Conservation (phyloP, 2,329 filamentous ascomycete genomes). For the Trichoderma pleuroti region DNA sequence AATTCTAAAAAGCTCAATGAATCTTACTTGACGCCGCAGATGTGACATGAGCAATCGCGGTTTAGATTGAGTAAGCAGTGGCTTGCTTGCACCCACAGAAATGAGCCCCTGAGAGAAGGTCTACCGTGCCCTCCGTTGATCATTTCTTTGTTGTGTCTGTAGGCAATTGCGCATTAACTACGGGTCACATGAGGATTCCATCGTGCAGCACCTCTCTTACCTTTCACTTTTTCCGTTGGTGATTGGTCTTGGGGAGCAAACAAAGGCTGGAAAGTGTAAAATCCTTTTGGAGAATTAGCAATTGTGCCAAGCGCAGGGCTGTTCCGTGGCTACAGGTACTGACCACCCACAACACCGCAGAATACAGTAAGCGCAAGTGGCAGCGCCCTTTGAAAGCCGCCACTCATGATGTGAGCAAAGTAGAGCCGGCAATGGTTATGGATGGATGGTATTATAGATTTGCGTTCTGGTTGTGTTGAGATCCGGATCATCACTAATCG, state of each 20-base stretch:
- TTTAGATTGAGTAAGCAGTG: not conserved
- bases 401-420: constrained; percentile 28
- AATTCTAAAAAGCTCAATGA: not conserved
- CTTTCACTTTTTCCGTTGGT: constrained; percentile 16
- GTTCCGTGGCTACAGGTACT: constrained; percentile 12
- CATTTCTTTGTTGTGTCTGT: not conserved
- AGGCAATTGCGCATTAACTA: not conserved
- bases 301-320: not conserved
- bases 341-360: constrained; percentile 37
- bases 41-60: not conserved
- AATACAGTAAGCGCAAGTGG: constrained; percentile 37
- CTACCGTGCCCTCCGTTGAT: not conserved
- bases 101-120: not conserved
- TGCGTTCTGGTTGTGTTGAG: not conserved
- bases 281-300: constrained; percentile 26
- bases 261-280: constrained; percentile 38
- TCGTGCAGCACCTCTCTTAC: constrained; percentile 6
- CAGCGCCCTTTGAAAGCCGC: constrained; percentile 34
- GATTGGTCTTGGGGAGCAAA: constrained; percentile 27
- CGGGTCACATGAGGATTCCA: not conserved
- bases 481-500: not conserved
- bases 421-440: not conserved
- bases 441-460: not conserved
- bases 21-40: not conserved
- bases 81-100: not conserved